phyloP scores from a whole-genome alignment of 2,329 filamentous ascomycete genomes.

The Venturia pyrina region DNA sequence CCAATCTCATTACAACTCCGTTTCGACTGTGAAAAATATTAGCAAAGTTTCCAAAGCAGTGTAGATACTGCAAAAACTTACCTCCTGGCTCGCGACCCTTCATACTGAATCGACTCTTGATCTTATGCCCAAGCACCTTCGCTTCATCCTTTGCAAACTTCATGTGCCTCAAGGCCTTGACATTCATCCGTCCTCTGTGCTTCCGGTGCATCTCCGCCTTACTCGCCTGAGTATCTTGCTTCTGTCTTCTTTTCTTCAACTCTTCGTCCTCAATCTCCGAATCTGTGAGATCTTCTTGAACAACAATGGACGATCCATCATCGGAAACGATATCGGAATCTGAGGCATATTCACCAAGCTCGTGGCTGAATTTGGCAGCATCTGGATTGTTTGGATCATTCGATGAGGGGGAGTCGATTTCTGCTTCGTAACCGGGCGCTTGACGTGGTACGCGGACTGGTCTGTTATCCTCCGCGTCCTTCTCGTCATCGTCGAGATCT shows the following conservation, averaged over 20 bases:
- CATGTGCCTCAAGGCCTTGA: constrained; percentile 3
- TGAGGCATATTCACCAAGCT: not conserved
- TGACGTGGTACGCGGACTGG: not conserved
- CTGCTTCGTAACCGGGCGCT: not conserved
- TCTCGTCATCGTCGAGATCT: not conserved
- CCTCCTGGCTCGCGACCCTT: not conserved
- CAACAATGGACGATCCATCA: not conserved
- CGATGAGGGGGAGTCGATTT: not conserved
- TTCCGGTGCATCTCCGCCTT: constrained; percentile 1
- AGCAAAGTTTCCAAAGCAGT: not conserved
- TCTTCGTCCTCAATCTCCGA: not conserved
- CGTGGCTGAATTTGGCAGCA: not conserved
- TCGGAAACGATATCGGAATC: not conserved
- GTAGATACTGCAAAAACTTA: not conserved
- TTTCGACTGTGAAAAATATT: not conserved
- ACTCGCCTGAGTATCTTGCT: not conserved
- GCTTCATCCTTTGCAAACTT: constrained; percentile 2
- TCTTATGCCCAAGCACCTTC: not conserved
- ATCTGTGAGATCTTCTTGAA: not conserved
- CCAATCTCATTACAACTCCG: not conserved
- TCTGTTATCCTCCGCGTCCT: not conserved
- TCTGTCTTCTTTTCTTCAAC: constrained; percentile 1
- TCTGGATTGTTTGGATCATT: not conserved
- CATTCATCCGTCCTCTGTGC: not conserved
- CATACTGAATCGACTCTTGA: constrained; percentile 2